Evolutionary conservation across 495 filamentous ascomycete species (phyloP).

Genomic region (Hypoxylon cercidicola): DNA sequence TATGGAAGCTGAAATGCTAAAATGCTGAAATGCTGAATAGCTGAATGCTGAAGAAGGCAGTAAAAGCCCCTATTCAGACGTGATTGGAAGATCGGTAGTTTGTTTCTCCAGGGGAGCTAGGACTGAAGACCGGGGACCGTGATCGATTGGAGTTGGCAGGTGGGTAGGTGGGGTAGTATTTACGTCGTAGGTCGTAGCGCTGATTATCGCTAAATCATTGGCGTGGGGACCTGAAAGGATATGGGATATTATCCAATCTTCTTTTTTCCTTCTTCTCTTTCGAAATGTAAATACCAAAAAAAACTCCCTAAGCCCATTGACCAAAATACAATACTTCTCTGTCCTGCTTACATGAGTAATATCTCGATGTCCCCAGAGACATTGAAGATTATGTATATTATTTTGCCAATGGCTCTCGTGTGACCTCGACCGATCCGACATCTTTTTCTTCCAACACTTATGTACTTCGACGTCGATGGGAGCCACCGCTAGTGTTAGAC

Average conservation of each 20-base stretch:
- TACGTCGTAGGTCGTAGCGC: slow-evolving; percentile 14
- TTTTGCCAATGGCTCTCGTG: slow-evolving; percentile 41
- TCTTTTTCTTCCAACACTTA: not conserved
- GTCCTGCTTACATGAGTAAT: slow-evolving; percentile 20
- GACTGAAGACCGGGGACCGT: not conserved
- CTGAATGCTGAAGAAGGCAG: slow-evolving; percentile 17
- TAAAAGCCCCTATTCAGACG: slow-evolving; percentile 12
- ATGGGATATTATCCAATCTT: slow-evolving; percentile 39
- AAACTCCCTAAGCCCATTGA: not conserved
- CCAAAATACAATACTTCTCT: not conserved
- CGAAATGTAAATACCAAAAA: slow-evolving; percentile 3
- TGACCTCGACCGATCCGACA: slow-evolving; percentile 23
- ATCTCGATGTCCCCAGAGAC: slow-evolving; percentile 40
- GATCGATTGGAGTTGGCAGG: not conserved
- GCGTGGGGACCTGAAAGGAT: slow-evolving; percentile 29
- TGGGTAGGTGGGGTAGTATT: slow-evolving; percentile 19
- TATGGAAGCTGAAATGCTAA: slow-evolving; percentile 2
- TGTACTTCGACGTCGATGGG: slow-evolving; percentile 27
- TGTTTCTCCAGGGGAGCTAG: no score
- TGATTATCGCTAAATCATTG: slow-evolving; percentile 40
- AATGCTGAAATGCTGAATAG: no score
- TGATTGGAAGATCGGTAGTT: slow-evolving; percentile 26
- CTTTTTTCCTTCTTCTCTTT: slow-evolving; percentile 13
- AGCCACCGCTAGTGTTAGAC: slow-evolving; percentile 21
- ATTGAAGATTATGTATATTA: slow-evolving; percentile 43